phyloP scores from a whole-genome alignment of 441 rosid genomes.

The Erodium moschatum region DNA sequence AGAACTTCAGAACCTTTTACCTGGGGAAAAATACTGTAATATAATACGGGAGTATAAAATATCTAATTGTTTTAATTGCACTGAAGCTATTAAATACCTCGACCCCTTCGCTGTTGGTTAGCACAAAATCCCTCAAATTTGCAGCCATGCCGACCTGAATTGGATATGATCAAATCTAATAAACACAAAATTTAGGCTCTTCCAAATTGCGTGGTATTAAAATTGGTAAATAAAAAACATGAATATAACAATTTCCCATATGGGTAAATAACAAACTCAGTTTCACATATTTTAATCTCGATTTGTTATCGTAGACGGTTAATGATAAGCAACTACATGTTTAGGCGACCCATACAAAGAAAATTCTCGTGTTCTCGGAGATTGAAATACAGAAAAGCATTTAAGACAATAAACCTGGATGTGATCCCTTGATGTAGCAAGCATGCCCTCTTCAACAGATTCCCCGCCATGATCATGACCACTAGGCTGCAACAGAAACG shows the following conservation, averaged over 20 bases:
- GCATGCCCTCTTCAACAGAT: constrained; percentile 60
- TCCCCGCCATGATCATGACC: constrained; percentile 80
- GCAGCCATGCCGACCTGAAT: constrained; percentile 84
- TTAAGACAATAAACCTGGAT: constrained; percentile 53
- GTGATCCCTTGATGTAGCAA: constrained; percentile 71
- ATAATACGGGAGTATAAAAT: background rate
- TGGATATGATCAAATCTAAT: constrained; percentile 8
- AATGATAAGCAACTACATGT: background rate
- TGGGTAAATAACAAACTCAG: background rate
- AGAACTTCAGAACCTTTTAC: constrained; percentile 76
- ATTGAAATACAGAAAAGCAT: constrained; percentile 14
- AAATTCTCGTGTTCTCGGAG: constrained; percentile 7
- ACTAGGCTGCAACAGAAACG: constrained; percentile 46
- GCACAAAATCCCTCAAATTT: constrained; percentile 67
- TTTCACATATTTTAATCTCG: background rate
- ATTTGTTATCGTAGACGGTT: background rate
- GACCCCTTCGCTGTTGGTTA: constrained; percentile 54
- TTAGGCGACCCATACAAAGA: background rate
- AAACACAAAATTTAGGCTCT: background rate
- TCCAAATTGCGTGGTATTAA: background rate
- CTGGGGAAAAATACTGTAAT: constrained; percentile 29
- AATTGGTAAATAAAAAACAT: background rate
- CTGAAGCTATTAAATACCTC: constrained; percentile 37
- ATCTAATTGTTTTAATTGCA: background rate
- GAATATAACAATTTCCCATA: background rate